phyloP scores from a whole-genome alignment of 176 grass and related monocot species.

The Pontederia crassipes region DNA sequence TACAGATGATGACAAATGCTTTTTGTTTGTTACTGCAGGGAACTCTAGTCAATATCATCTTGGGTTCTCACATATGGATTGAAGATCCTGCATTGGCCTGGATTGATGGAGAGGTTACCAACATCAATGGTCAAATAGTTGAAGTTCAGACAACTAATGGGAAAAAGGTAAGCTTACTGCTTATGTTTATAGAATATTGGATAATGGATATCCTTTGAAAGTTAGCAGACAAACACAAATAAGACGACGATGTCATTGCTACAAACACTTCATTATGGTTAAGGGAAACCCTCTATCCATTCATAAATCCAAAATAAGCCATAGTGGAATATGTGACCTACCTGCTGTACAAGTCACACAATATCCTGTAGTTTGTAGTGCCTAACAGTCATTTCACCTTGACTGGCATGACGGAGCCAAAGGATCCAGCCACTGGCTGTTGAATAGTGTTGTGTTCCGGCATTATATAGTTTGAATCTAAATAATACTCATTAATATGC shows the following conservation, averaged over 20 bases:
- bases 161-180: constrained; percentile 23
- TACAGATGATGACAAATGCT: no score
- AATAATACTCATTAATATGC: constrained; percentile 3
- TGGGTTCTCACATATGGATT: constrained; percentile 49
- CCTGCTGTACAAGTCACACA: no score
- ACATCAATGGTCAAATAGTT: constrained; percentile 19
- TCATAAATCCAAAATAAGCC: no score
- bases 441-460: no score
- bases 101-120: constrained; percentile 48
- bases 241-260: no score
- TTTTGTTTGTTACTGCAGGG: constrained; percentile 2
- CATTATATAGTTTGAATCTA: neutral
- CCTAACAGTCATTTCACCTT: no score
- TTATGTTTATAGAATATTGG: neutral
- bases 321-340: no score
- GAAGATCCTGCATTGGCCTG: constrained; percentile 44
- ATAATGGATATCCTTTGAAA: constrained; percentile 10
- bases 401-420: no score
- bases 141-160: constrained; percentile 27
- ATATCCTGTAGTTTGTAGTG: no score
- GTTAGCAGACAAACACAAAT: neutral
- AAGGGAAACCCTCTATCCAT: no score
- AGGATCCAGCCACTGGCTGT: no score
- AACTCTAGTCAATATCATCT: neutral
- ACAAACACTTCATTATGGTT: no score